Percentiles rank a stretch among this genome's conserved stretches.
These are phyloP conservation scores for Pittosporum tobira DNA, from an alignment of 129 eudicot genomes.

Conservation along the genomic window DNA sequence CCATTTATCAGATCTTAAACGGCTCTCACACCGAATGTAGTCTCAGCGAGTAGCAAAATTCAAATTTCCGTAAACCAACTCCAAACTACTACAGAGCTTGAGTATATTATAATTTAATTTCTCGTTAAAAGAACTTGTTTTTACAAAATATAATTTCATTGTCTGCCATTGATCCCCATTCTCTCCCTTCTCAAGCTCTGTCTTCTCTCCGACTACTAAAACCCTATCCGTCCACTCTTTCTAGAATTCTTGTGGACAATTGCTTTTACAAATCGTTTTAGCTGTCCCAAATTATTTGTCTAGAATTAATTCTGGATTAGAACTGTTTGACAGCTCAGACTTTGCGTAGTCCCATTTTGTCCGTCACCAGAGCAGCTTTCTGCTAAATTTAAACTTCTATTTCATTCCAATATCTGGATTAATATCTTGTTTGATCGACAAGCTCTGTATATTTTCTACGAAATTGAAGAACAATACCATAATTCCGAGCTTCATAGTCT, in stretches of 20 bases:
- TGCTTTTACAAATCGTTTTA: no score
- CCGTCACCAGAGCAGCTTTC: not conserved
- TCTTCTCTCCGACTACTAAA: no score
- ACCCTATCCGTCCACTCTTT: no score
- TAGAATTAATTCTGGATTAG: not conserved
- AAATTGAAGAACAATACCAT: no score
- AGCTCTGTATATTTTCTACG: no score
- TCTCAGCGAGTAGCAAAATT: not conserved
- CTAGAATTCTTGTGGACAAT: no score
- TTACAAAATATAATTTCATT: conserved; percentile 22
- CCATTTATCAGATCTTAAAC: not conserved
- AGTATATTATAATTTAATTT: no score
- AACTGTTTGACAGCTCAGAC: not conserved
- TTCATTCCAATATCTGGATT: not conserved
- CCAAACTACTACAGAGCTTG: not conserved
- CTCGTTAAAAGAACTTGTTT: not conserved
- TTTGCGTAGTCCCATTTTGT: not conserved
- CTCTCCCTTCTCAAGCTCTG: not conserved
- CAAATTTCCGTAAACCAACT: not conserved
- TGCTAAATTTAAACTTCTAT: not conserved
- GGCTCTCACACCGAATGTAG: not conserved
- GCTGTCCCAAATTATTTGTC: no score
- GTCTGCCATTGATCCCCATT: conserved; percentile 11
- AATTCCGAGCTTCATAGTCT: not conserved
- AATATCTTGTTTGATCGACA: no score